A percentile compares a stretch with the other conserved stretches of the same genome.
Evolutionary conservation across 345 rosid species (phyloP).

Genomic region (Brassica nigra): DNA sequence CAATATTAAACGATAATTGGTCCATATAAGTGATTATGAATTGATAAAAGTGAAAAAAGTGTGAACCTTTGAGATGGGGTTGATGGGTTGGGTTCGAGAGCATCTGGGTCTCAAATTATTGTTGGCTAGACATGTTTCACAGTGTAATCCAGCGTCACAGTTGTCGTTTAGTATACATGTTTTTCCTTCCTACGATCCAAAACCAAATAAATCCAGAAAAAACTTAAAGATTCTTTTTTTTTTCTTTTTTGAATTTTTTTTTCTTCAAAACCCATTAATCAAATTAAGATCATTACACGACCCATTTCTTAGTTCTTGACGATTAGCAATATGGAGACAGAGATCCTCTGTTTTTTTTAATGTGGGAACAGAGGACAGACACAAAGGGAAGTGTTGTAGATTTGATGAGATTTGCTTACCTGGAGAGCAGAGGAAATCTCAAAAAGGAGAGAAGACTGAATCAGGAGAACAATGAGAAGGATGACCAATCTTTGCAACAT

Average conservation of each 20-base stretch:
- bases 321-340: background rate
- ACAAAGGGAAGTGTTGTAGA: background rate
- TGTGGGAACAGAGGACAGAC: background rate
- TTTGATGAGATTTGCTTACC: background rate
- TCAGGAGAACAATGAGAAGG: background rate
- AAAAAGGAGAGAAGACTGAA: background rate
- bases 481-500: background rate
- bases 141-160: conserved; percentile 76
- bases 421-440: conserved; percentile 1
- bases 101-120: conserved; percentile 74
- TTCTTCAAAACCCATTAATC: background rate
- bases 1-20: background rate
- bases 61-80: conserved; percentile 65
- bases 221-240: background rate
- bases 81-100: conserved; percentile 60
- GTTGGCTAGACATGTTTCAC: conserved; percentile 71
- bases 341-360: background rate
- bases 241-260: background rate
- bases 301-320: background rate
- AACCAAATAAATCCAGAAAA: conserved; percentile 17
- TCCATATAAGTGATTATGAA: background rate
- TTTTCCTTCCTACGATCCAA: conserved; percentile 61
- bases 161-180: conserved; percentile 52
- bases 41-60: background rate
- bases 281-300: background rate